Conservation (phyloP, 2,329 filamentous ascomycete species). For the Sporothrix phasma region DNA sequence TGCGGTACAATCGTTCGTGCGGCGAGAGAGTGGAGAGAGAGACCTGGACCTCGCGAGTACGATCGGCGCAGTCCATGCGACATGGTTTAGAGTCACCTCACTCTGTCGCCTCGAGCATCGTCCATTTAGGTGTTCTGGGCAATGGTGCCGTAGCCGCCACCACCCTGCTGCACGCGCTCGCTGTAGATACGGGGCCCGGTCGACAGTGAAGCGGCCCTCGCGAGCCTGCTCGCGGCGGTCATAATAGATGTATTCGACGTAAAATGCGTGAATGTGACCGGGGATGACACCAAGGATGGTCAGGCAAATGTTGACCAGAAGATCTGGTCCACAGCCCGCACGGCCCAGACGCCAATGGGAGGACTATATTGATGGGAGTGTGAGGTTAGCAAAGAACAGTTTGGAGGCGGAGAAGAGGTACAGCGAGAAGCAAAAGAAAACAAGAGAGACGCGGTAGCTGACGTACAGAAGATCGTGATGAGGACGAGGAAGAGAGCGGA, state of each 20-base stretch:
- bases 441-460: no score
- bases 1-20: neutral
- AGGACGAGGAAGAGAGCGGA: constrained; percentile 41
- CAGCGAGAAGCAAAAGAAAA: neutral
- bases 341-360: constrained; percentile 54
- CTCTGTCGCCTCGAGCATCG: neutral
- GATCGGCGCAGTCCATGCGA: neutral
- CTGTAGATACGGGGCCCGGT: constrained; percentile 61
- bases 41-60: neutral
- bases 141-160: constrained; percentile 37
- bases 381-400: neutral
- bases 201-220: constrained; percentile 43
- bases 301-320: constrained; percentile 57
- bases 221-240: constrained; percentile 56
- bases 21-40: neutral
- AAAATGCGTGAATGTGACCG: constrained; percentile 72
- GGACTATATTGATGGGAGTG: constrained; percentile 38
- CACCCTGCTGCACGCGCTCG: constrained; percentile 62
- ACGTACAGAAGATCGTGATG: constrained; percentile 44
- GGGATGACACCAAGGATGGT: constrained; percentile 64
- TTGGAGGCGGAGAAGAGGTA: no score
- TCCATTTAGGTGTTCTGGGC: constrained; percentile 15
- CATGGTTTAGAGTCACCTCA: no score
- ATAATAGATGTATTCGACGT: constrained; percentile 75
- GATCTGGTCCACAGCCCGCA: constrained; percentile 54